Evolutionary conservation across 2,329 filamentous ascomycete species (phyloP).

Genomic region (Sporothrix humicola): DNA sequence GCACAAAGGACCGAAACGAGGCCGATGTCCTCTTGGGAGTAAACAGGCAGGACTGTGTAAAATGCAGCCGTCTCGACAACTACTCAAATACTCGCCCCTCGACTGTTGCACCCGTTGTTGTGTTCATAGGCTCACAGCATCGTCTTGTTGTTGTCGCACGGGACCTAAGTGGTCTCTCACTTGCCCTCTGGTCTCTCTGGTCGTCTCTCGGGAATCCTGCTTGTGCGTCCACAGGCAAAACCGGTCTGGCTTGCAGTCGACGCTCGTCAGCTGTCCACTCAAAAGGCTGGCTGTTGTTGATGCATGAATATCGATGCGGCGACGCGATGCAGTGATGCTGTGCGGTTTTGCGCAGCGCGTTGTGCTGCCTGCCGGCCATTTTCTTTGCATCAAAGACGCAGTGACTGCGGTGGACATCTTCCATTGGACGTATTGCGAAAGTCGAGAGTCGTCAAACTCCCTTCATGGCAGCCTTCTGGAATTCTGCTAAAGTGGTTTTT

Average conservation of each 20-base stretch:
- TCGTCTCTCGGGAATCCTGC: not conserved
- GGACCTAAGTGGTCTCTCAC: not conserved
- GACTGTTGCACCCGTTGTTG: not conserved
- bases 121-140: not conserved
- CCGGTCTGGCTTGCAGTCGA: not conserved
- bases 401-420: not conserved
- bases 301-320: not conserved
- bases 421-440: not conserved
- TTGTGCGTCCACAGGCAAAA: not conserved
- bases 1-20: conserved; percentile 24
- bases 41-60: not conserved
- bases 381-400: too few species aligned
- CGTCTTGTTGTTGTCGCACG: not conserved
- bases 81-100: not conserved
- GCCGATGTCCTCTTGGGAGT: not conserved
- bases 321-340: too few species aligned
- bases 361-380: too few species aligned
- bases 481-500: not conserved
- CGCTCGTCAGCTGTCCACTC: not conserved
- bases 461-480: not conserved
- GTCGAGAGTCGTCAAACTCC: not conserved
- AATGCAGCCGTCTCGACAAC: not conserved
- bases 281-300: not conserved
- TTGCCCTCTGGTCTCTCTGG: too few species aligned
- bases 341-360: too few species aligned